phyloP scores from a whole-genome alignment of 345 rosid species.

The Psidium guajava region DNA sequence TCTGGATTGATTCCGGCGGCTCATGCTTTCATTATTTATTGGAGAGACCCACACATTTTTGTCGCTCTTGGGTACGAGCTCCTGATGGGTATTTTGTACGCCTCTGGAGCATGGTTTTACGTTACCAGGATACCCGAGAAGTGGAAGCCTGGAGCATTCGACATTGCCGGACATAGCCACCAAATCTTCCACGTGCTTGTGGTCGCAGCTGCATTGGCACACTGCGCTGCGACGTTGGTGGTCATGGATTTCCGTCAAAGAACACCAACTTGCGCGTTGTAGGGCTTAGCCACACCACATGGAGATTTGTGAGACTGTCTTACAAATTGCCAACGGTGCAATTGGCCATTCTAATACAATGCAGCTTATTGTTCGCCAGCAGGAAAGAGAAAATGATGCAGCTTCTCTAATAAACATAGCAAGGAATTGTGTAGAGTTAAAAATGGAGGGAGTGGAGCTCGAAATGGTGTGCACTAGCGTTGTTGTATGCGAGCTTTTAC shows the following conservation, averaged over 20 bases:
- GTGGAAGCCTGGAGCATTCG: constrained; percentile 95
- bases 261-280: constrained; percentile 41
- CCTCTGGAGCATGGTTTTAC: constrained; percentile 61
- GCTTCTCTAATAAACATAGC: not conserved
- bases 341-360: not conserved
- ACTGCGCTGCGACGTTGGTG: constrained; percentile 59
- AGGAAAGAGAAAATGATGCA: not conserved
- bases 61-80: constrained; percentile 59
- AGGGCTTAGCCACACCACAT: not conserved
- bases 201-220: constrained; percentile 81
- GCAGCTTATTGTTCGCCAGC: not conserved
- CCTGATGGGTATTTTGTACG: constrained; percentile 63
- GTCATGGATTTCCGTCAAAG: constrained; percentile 65
- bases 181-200: constrained; percentile 93
- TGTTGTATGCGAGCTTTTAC: not conserved
- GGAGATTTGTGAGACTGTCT: not conserved
- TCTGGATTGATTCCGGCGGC: constrained; percentile 71
- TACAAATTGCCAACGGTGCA: not conserved
- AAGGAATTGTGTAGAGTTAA: not conserved
- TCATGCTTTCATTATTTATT: constrained; percentile 62
- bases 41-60: constrained; percentile 51
- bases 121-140: constrained; percentile 67
- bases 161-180: constrained; percentile 90
- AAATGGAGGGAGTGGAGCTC: not conserved
- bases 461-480: not conserved